These are phyloP conservation scores for Fraxinus xanthoxyloides DNA, from an alignment of 305 asterid genomes.

Conservation along the genomic window DNA sequence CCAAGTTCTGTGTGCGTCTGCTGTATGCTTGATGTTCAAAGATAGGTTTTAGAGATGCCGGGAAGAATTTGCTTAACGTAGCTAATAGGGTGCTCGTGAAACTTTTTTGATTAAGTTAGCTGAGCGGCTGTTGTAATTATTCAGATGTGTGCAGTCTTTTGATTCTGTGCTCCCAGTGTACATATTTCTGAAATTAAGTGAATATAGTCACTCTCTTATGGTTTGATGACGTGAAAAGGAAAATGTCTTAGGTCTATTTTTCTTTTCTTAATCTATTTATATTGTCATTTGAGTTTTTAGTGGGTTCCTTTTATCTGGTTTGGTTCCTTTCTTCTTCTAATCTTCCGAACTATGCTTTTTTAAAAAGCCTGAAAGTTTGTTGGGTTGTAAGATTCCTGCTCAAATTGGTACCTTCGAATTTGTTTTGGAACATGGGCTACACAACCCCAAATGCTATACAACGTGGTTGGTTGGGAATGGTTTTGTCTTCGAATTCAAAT, in stretches of 20 bases:
- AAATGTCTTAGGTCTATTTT: neutral
- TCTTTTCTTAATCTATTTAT: neutral
- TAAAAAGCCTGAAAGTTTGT: neutral
- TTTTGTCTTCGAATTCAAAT: neutral
- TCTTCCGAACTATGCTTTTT: neutral
- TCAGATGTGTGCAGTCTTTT: neutral
- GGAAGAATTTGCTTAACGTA: neutral
- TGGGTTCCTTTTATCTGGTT: neutral
- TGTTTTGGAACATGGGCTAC: neutral
- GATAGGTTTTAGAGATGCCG: neutral
- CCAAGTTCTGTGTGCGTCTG: neutral
- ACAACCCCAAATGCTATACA: neutral
- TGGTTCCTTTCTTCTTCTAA: neutral
- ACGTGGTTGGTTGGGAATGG: neutral
- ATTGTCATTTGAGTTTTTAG: neutral
- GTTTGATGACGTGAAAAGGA: neutral
- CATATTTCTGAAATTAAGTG: neutral
- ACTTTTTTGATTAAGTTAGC: neutral
- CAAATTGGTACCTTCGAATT: neutral
- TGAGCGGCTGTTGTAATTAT: neutral
- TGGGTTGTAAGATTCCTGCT: neutral
- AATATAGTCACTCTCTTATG: neutral
- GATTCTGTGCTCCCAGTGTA: neutral
- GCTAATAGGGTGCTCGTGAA: neutral
- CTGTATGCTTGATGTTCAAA: conserved; percentile 1